These are phyloP conservation scores for Bipolaris bicolor DNA, from an alignment of 2,329 filamentous ascomycete species.

Conservation along the genomic window DNA sequence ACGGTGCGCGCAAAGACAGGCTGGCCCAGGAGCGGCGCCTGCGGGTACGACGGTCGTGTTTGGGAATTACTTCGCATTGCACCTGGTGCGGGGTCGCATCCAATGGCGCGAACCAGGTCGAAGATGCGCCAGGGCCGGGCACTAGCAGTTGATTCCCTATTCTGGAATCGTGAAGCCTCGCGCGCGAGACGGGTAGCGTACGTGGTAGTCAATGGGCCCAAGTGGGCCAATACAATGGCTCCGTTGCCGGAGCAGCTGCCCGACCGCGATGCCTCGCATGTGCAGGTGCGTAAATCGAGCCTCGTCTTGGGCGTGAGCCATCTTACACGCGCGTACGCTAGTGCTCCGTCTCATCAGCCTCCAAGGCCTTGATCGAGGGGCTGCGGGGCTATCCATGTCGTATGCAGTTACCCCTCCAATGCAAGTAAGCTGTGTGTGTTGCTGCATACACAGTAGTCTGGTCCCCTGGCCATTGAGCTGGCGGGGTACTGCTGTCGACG, in stretches of 20 bases:
- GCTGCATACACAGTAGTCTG: background rate
- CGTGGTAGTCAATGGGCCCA: conserved; percentile 6
- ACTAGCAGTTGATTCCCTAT: conserved; percentile 23
- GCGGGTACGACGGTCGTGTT: conserved; percentile 41
- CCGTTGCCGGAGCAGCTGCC: conserved; percentile 19
- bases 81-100: conserved; percentile 45
- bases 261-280: background rate
- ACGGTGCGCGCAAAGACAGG: conserved; percentile 20
- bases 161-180: conserved; percentile 19
- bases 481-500: too few species aligned
- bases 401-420: background rate
- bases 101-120: conserved; percentile 37
- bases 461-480: background rate
- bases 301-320: conserved; percentile 13
- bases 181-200: conserved; percentile 22
- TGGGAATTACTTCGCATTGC: conserved; percentile 40
- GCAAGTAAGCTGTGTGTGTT: background rate
- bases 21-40: conserved; percentile 26
- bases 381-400: conserved; percentile 9
- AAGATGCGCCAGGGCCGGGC: conserved; percentile 28
- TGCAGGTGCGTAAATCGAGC: conserved; percentile 29
- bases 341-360: conserved; percentile 23
- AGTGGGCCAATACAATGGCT: conserved; percentile 16
- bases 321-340: conserved; percentile 18
- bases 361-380: conserved; percentile 19